Evolutionary conservation across 208 protist genomes (phyloP), one percentile per base, ranked within the genome.

Genomic region (Naegleria fowleri): DNA sequence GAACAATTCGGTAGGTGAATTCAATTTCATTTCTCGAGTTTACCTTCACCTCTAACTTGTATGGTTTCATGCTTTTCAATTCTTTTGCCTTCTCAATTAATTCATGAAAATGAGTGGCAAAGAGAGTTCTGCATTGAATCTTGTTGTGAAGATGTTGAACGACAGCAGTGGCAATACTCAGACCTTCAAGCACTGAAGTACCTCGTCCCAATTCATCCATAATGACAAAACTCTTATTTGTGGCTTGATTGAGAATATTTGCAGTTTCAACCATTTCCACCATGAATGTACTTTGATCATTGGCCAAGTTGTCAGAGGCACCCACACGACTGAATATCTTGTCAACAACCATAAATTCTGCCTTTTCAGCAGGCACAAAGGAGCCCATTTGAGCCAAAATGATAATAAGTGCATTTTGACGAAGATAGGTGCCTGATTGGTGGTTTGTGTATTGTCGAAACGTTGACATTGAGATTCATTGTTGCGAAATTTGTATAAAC

Each of bases 141-240:
- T 92, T 83, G 9, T 95, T 84, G 36, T 67, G 38, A 3, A 99
- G 92, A 92, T 98, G 96, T 92, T 98, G 95, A 22, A 99, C 92
- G 25, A 98, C 97, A 0, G 96, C 95, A 9, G 93, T 93, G 0
- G 98, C 97, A 75, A 99, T 96, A 5, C 97, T 95, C 6, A 97
- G 92, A 7, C 98, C 98, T 91, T 99, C 98, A 51, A 96, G 95
- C 67, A 96, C 98, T 79, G 95, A 96, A 41, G 98, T 99, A 38
- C 98, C 98, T 39, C 98, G 92, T 16, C 98, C 98, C 0, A 99
- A 91, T 91, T 99, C 98, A 92, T 99, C 98, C 92, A 99, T 95
- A 86, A 99, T 93, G 16, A 99, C 97, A 11, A 99, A 94, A 2
- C 97, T 96, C 25, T 88, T 90, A 6, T 91, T 33, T 0, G 98